These are phyloP conservation scores for Pseudogymnoascus sp. DNA, from an alignment of 2,329 filamentous ascomycete species.

Conservation along the genomic window DNA sequence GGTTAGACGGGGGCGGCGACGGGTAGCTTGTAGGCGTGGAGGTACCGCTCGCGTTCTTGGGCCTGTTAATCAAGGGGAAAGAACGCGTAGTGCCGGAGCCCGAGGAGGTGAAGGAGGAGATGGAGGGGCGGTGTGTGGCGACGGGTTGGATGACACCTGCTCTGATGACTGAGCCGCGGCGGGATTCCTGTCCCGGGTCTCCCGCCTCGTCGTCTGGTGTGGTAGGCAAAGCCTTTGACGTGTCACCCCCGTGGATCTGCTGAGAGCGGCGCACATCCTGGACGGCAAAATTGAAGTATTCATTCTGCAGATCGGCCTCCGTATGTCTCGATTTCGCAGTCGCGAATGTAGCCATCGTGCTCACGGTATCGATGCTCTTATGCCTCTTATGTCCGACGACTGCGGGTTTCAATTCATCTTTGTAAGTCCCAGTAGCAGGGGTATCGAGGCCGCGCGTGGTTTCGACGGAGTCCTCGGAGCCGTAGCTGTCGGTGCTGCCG, in stretches of 20 bases:
- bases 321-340: slow-evolving; percentile 36
- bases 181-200: neutral
- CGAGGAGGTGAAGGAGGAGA: slow-evolving; percentile 41
- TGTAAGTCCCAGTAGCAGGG: slow-evolving; percentile 13
- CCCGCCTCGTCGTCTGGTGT: neutral
- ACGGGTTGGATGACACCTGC: neutral
- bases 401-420: slow-evolving; percentile 11
- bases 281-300: slow-evolving; percentile 22
- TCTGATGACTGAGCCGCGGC: neutral
- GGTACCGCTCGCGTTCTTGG: slow-evolving; percentile 25
- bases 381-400: slow-evolving; percentile 36
- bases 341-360: slow-evolving; percentile 52
- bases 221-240: neutral
- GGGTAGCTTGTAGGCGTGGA: neutral
- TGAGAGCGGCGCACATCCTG: slow-evolving; percentile 14
- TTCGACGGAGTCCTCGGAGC: slow-evolving; percentile 52
- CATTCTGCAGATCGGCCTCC: slow-evolving; percentile 34
- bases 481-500: slow-evolving; percentile 43
- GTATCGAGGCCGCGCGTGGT: slow-evolving; percentile 45
- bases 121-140: slow-evolving; percentile 42
- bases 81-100: slow-evolving; percentile 48
- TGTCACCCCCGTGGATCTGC: neutral
- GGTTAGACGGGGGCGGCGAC: neutral
- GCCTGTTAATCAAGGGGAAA: slow-evolving; percentile 50
- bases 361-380: slow-evolving; percentile 50